phyloP scores from a whole-genome alignment of 2,329 filamentous ascomycete genomes.

The Plenodomus biglobosus region DNA sequence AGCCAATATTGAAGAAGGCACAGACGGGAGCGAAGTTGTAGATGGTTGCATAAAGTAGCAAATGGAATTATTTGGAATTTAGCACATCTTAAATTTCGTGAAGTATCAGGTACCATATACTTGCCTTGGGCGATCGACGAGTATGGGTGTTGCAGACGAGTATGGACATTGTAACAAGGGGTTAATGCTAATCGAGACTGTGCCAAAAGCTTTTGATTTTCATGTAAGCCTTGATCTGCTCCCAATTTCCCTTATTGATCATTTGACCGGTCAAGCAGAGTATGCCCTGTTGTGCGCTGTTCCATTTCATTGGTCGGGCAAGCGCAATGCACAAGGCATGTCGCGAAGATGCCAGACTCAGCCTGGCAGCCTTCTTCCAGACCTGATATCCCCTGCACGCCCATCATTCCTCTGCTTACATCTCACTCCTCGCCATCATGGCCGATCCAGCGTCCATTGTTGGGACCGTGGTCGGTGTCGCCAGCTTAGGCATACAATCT shows the following conservation, averaged over 20 bases:
- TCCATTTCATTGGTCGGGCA: neutral
- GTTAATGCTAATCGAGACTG: too few relatives aligned
- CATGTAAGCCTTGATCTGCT: too few relatives aligned
- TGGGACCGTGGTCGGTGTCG: conserved; percentile 11
- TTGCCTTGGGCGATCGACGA: too few relatives aligned
- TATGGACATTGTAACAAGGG: too few relatives aligned
- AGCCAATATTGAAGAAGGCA: conserved; percentile 65
- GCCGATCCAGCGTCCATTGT: neutral
- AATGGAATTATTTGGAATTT: neutral
- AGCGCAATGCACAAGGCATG: neutral
- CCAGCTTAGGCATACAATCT: conserved; percentile 12
- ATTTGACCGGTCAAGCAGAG: neutral
- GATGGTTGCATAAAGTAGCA: neutral
- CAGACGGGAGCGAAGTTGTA: conserved; percentile 44
- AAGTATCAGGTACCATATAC: too few relatives aligned
- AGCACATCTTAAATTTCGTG: too few relatives aligned
- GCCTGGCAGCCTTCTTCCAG: neutral
- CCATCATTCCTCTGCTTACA: neutral
- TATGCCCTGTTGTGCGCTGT: neutral
- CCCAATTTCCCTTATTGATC: too few relatives aligned
- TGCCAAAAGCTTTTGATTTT: too few relatives aligned
- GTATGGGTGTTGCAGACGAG: too few relatives aligned
- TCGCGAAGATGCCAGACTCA: neutral
- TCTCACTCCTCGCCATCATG: neutral
- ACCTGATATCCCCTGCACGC: neutral